phyloP scores from a whole-genome alignment of 495 filamentous ascomycete genomes.

The Articulospora tetracladia region DNA sequence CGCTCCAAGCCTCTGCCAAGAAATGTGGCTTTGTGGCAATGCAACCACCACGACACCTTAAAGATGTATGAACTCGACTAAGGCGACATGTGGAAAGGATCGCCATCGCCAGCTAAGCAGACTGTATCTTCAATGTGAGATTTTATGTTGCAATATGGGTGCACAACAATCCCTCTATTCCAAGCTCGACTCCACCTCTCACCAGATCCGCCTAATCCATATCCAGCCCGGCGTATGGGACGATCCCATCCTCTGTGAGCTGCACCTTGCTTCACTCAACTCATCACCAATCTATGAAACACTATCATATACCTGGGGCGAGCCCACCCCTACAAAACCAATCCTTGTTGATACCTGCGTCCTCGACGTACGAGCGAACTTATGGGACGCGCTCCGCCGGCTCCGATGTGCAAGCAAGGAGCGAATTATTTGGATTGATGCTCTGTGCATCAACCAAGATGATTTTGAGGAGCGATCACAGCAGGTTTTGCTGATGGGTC shows the following conservation, averaged over 20 bases:
- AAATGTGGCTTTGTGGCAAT: too few species aligned
- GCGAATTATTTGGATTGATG: neutral
- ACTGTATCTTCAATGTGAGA: too few species aligned
- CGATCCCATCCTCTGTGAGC: neutral
- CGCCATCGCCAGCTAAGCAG: too few species aligned
- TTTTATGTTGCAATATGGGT: conserved; percentile 1
- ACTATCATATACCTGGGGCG: too few species aligned
- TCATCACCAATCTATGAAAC: neutral
- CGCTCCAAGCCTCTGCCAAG: too few species aligned
- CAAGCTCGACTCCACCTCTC: neutral
- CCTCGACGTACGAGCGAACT: neutral
- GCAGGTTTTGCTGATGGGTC: neutral
- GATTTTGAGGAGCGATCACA: neutral
- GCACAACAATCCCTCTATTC: neutral
- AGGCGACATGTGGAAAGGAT: too few species aligned
- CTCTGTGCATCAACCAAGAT: too few species aligned
- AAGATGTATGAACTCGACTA: too few species aligned
- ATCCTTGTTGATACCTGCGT: neutral
- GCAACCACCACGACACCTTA: too few species aligned
- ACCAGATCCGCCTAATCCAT: neutral
- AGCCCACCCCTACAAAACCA: neutral
- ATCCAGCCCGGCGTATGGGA: neutral
- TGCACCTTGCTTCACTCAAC: neutral
- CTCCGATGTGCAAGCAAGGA: neutral
- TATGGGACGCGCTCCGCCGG: neutral